Evolutionary conservation across 352 stramenopile species (phyloP), one percentile per base, ranked within the genome.

Genomic region (Globisporangium carolinianum): DNA sequence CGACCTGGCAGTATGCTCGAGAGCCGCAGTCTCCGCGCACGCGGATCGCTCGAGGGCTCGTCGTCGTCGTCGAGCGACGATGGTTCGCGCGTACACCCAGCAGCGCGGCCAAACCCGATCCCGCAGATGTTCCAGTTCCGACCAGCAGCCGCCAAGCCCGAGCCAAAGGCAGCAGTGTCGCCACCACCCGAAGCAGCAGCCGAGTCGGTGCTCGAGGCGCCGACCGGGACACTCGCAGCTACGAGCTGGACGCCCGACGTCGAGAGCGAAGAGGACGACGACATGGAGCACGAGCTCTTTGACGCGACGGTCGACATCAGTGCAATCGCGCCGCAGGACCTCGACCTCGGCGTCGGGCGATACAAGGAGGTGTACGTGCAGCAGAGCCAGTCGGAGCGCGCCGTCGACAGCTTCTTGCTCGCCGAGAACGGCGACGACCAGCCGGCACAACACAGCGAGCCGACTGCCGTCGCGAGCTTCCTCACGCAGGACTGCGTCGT

Each of bases 101-200:
- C 64, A 70, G 14, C 59, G 12, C 51, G 51, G 5, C 51, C 51
- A 1, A 47, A n/a, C 35, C 42, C 67, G 46, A 77, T 77, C 46
- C 73, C 75, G n/a, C 74, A 76, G 55, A 82, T 86, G 69, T 87
- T 86, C 42, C 73, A 83, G 55, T 84, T 89, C 47, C 75, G 76
- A 1, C 71, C 72, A 15, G 71, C 74, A 15, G 58, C 73, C 38
- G 76, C 66, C 24, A 85, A 61, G 51, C 51, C 51, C 37, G 51
- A 46, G 38, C 51, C 51, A 7, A 24, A 14, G 7, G 37, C 51
- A 18, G 9, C 17, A n/a, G 24, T 24, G 24, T 24, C 24, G 24
- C 24, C 24, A 24, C 24, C 24, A 24, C 24, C 24, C 24, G 24
- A 24, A 24, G 24, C 24, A 24, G 24, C 47, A 15, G 47, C 41